Evolutionary conservation across 2,329 filamentous ascomycete genomes (phyloP).

Genomic region (Tolypocladium capitatum): DNA sequence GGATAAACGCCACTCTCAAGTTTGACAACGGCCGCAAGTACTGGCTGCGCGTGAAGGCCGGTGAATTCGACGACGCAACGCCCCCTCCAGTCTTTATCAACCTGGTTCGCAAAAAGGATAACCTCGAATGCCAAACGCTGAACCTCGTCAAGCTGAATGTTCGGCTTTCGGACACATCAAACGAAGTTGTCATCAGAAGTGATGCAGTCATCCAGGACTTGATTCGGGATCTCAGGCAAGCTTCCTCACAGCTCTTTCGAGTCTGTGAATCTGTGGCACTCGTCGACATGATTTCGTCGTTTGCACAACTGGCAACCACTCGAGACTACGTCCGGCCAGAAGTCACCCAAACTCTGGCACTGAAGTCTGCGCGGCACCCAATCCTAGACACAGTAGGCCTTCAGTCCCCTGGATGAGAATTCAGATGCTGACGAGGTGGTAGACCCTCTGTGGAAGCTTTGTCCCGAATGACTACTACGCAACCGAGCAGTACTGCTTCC

Average conservation of each 20-base stretch:
- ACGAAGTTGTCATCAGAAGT: conserved; percentile 73
- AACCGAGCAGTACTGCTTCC: conserved; percentile 66
- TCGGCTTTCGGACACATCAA: conserved; percentile 65
- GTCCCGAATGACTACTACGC: conserved; percentile 87
- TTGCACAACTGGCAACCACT: conserved; percentile 59
- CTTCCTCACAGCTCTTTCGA: conserved; percentile 64
- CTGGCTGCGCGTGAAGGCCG: conserved; percentile 54
- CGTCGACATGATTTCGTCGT: conserved; percentile 72
- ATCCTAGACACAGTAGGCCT: conserved; percentile 52
- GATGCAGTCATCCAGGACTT: conserved; percentile 63
- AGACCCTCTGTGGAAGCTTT: conserved; percentile 53
- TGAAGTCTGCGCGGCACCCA: conserved; percentile 65
- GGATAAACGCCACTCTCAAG: conserved; percentile 51
- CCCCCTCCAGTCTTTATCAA: conserved; percentile 69
- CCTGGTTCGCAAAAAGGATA: conserved; percentile 54
- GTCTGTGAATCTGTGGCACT: conserved; percentile 78
- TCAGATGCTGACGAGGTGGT: neutral
- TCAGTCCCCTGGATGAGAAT: neutral
- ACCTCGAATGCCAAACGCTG: conserved; percentile 77
- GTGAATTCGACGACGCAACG: conserved; percentile 45
- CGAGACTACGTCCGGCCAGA: conserved; percentile 50
- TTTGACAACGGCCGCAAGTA: conserved; percentile 71
- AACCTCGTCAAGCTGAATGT: conserved; percentile 69
- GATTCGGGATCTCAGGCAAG: conserved; percentile 54
- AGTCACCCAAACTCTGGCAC: conserved; percentile 52